Conservation (phyloP, 1,284 basidiomycete genomes). For the Sanguinoderma infundibulare region DNA sequence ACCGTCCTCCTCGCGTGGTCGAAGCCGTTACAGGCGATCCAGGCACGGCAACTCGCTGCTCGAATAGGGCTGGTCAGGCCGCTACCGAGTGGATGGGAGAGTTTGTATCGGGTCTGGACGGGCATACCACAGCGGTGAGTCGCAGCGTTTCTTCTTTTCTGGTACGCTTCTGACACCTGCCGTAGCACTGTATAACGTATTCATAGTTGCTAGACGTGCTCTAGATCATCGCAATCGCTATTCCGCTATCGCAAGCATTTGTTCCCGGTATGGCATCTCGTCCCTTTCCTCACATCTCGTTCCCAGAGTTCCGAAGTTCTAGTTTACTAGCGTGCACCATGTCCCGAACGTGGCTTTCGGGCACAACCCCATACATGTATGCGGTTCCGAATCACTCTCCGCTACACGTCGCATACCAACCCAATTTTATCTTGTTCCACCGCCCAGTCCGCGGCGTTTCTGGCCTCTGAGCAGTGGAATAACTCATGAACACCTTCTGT, state of each 20-base stretch:
- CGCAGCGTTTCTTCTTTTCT: too few relatives aligned
- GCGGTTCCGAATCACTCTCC: background rate
- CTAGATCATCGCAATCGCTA: constrained; percentile 8
- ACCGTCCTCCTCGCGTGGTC: constrained; percentile 70
- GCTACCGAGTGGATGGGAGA: constrained; percentile 31
- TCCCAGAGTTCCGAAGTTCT: too few relatives aligned
- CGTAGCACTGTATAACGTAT: constrained; percentile 8
- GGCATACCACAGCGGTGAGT: constrained; percentile 15
- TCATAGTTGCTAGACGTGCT: constrained; percentile 9
- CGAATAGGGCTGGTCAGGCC: constrained; percentile 68
- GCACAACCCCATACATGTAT: too few relatives aligned
- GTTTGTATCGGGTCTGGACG: background rate
- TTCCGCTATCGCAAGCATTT: constrained; percentile 3
- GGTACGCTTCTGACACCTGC: background rate
- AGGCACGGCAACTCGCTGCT: constrained; percentile 82
- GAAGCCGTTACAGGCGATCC: constrained; percentile 67
- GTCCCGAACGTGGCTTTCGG: too few relatives aligned
- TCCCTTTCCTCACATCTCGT: too few relatives aligned
- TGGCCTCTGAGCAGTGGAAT: background rate
- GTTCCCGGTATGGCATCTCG: too few relatives aligned
- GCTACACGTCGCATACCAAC: background rate
- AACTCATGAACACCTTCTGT: background rate
- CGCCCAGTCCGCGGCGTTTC: background rate
- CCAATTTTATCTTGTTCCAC: background rate
- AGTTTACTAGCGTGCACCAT: too few relatives aligned